Base-by-base conservation (phyloP, 345 rosid species). In the Citrus australasica region DNA sequence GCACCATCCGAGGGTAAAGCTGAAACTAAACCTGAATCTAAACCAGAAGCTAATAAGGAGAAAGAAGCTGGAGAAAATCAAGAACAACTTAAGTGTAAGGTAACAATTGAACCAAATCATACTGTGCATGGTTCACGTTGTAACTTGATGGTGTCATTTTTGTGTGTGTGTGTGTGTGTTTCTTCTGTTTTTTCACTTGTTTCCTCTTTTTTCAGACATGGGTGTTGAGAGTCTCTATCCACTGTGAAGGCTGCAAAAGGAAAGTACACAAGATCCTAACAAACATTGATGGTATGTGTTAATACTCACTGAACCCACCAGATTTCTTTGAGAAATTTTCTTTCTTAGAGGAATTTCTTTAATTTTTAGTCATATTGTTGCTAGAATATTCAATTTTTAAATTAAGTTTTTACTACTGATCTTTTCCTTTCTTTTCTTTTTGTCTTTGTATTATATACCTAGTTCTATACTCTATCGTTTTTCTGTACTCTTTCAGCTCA, bases 221-320 rank as follows among this genome's bases (percentile, higher is more conserved):
- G 87, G 83, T 81, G 51, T 78, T 94, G 82, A 91, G 77, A 79
- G 98, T 92, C 61, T 89, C 92, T 61, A 87, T 92, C 81, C 97
- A 94, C 89, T 94, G 98, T 60, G 90, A 92, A 84, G 95, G 95
- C 78, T 94, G 98, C 89, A 90, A 88, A 87, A 87, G 82, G 81
- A 92, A 92, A 86, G 94, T 94, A 56, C 87, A 89, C 80, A 94
- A 88, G 78, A 81, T 91, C 71, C 89, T 94, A 59, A 90, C 87
- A 28, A 83, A 78, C 81, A 86, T 89, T 59, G 95, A 94, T 69
- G 98, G 98, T 74, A 59, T 58, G 27, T 90, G 3, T 53, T 53
- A 5, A 2, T 53, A 85, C 7, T 33, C 64, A 46, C 25, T 11
- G 38, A 65, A 35, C 24, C 22, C 78, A 17, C 30, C 14, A 6